Evolutionary conservation across 208 protist genomes (phyloP), one percentile per base, ranked within the genome.

Genomic region (Phytomonas sp.): DNA sequence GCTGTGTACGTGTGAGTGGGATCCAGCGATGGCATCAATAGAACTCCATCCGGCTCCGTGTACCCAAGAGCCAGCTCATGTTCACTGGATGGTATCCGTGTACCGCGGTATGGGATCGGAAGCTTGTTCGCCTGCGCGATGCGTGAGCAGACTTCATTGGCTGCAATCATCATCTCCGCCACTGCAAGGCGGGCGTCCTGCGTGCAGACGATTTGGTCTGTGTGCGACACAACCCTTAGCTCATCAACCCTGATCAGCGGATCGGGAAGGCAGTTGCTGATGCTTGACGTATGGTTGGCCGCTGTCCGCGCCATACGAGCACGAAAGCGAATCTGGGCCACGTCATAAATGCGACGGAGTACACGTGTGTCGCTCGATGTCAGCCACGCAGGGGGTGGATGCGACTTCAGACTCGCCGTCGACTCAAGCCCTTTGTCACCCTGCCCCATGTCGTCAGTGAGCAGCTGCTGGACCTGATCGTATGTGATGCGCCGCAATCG

Each of bases 141-240:
- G 30, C 91, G 86, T 31, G 91, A 94, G 75, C 91, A 96, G 2
- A 92, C 91, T 75, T 96, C 91, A 70, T 96, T 96, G 0, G 91
- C 91, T 17, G 91, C 91, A 33, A 96, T 96, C 91, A 96, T 96
- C 56, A 96, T 80, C 79, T 96, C 88, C 46, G 88, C 88, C 29
- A 96, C 91, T 13, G 87, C 83, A 13, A 94, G 73, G 32, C 88
- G 83, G 0, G 91, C 88, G 46, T 95, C 87, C 56, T 84, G 79
- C 23, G 90, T 95, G 69, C 80, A 84, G 37, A 95, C 66, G 31
- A 93, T 75, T 71, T 93, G 87, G 63, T 95, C 90, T 20, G 76
- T 76, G 37, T 93, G 77, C 20, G 83, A 85, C 23, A 89, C 20
- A 20, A 95, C 90, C 23, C 64, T 53, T n/a, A 75, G 83, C 33